Evolutionary conservation across 768 basidiomycete species (phyloP).

Genomic region (Tylopilus subfusipes): DNA sequence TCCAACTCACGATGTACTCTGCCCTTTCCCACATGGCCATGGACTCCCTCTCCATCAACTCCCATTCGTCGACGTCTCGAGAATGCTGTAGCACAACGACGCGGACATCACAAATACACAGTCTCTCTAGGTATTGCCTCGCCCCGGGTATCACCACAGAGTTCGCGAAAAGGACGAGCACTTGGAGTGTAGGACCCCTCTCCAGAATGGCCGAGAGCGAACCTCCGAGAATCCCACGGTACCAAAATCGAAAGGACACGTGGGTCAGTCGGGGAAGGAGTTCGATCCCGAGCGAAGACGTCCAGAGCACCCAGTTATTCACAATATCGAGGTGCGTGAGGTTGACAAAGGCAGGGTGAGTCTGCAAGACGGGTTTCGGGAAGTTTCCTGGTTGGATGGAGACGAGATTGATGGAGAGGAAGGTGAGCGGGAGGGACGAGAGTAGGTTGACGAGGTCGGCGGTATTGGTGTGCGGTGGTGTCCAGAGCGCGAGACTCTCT

Average conservation of each 20-base stretch:
- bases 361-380: background rate
- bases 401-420: constrained; percentile 14
- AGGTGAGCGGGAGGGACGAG: constrained; percentile 12
- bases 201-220: constrained; percentile 5
- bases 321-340: constrained; percentile 23
- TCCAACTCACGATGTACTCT: constrained; percentile 11
- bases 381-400: background rate
- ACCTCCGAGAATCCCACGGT: constrained; percentile 3
- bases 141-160: background rate
- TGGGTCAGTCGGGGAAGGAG: constrained; percentile 9
- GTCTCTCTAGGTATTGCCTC: constrained; percentile 6
- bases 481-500: constrained; percentile 18
- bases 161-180: constrained; percentile 12
- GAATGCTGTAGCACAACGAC: constrained; percentile 15
- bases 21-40: constrained; percentile 15
- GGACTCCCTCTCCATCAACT: constrained; percentile 2
- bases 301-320: constrained; percentile 20
- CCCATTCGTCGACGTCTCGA: constrained; percentile 14
- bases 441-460: background rate
- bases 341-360: too few relatives aligned
- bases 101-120: constrained; percentile 6
- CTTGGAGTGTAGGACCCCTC: constrained; percentile 1
- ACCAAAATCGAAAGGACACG: constrained; percentile 16
- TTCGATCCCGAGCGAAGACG: constrained; percentile 15
- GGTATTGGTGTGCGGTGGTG: background rate